Evolutionary conservation across 257 asterid genomes (phyloP).

Genomic region (Nicotiana knightiana): DNA sequence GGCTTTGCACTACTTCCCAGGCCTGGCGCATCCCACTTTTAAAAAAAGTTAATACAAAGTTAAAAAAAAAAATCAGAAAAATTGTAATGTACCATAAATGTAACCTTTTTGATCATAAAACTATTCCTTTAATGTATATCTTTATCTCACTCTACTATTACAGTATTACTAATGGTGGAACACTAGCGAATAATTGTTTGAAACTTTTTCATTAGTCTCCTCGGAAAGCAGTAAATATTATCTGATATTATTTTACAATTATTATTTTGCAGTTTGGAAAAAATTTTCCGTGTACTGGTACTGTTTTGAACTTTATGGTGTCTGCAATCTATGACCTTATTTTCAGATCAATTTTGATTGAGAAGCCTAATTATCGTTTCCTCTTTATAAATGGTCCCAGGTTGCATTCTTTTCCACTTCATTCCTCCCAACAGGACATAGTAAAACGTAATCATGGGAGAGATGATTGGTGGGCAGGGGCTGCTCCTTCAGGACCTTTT

Average conservation of each 20-base stretch:
- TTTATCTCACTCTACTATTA: not conserved
- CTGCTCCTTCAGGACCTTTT: constrained; percentile 98
- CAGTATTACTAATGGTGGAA: not conserved
- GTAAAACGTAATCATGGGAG: constrained; percentile 70
- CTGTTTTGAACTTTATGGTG: not conserved
- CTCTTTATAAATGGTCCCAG: constrained; percentile 34
- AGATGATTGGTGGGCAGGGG: constrained; percentile 99
- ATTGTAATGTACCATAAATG: not conserved
- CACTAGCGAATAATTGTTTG: not conserved
- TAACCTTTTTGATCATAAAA: not conserved
- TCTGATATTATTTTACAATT: not conserved
- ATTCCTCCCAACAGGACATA: constrained; percentile 85
- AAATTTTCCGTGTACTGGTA: not conserved
- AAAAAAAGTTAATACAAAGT: no score
- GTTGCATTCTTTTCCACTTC: constrained; percentile 92
- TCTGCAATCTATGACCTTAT: constrained; percentile 1
- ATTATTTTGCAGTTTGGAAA: not conserved
- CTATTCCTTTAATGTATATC: not conserved
- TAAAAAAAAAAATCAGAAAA: not conserved
- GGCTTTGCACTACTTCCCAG: not conserved
- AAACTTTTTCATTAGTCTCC: not conserved
- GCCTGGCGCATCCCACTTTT: not conserved
- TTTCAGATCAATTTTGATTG: not conserved
- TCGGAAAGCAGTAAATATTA: not conserved
- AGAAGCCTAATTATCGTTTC: constrained; percentile 14